Base-by-base conservation (phyloP, 768 basidiomycete species). In the Boletales sp. region DNA sequence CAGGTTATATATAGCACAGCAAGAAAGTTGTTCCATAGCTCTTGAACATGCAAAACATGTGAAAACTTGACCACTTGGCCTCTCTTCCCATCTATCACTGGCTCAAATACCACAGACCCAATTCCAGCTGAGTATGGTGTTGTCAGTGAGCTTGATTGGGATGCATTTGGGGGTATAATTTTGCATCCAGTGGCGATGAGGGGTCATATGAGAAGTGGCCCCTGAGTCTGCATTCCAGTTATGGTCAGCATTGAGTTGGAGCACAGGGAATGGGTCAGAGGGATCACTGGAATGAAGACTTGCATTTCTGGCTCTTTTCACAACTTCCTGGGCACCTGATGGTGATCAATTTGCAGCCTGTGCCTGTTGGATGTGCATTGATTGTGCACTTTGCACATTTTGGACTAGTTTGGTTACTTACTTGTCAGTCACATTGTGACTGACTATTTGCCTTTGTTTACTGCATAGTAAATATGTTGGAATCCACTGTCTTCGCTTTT, bases 1-100 rank as follows among this genome's bases (percentile, higher is more conserved):
- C 38, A 14, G 48, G 57, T 56, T 0, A 63, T 21, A 3, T 51
- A 52, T 3, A 63, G 40, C 5, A 63, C 55, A 47, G 61, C 45
- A 0, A 61, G 37, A 8, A 59, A 49, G 27, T 61, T 63, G 15
- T 50, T 58, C 4, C 19, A 9, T 0, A 37, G 35, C 3, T n/a
- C 15, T 5, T 56, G 59, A 5, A 64, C 56, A 56, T 63, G 58
- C 8, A 64, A 30, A 11, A 64, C 59, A 3, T 50, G 29, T 15
- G 19, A 13, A 19, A 63, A 62, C 40, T 58, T 43, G 4, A 59
- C 47, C 8, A 34, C 47, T 40, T 29, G 12, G 41, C 24, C 4
- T 0, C 45, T 50, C 18, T 54, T 50, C 12, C 43, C 45, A 21
- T 40, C 34, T 12, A 50, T 43, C 8, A 59, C 55, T 3, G 44